A percentile compares a stretch with the other conserved stretches of the same genome.
These are phyloP conservation scores for Xylaria arbuscula DNA, from an alignment of 2,329 filamentous ascomycete genomes.

Conservation along the genomic window DNA sequence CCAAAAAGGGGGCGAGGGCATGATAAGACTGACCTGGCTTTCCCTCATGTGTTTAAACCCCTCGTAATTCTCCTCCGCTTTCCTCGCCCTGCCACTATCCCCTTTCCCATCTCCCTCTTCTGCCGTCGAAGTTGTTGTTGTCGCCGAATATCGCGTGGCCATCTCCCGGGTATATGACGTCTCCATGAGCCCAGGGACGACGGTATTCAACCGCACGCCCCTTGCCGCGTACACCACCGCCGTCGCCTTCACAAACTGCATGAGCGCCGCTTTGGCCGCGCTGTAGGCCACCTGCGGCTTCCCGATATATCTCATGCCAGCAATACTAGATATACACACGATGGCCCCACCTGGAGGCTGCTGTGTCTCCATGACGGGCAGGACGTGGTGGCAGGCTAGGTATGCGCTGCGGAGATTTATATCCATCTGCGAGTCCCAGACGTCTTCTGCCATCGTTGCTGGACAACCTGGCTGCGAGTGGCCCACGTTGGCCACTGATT, in stretches of 20 bases:
- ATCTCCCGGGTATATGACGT: constrained; percentile 62
- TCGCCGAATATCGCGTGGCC: constrained; percentile 60
- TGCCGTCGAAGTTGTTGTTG: constrained; percentile 32
- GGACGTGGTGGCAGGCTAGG: constrained; percentile 61
- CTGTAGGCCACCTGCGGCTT: constrained; percentile 59
- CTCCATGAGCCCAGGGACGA: constrained; percentile 67
- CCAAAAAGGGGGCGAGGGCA: neutral
- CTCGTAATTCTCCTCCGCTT: constrained; percentile 55
- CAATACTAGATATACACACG: constrained; percentile 62
- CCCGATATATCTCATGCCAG: constrained; percentile 62
- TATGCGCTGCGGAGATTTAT: constrained; percentile 68
- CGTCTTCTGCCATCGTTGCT: constrained; percentile 51
- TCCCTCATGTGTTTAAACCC: constrained; percentile 64
- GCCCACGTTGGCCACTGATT: constrained; percentile 24
- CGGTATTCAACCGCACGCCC: constrained; percentile 63
- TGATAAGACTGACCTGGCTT: constrained; percentile 53
- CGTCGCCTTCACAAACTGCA: constrained; percentile 62
- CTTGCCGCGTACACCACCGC: constrained; percentile 62
- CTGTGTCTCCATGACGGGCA: constrained; percentile 64
- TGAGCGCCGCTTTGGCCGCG: constrained; percentile 59
- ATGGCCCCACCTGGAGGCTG: constrained; percentile 52
- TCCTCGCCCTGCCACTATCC: neutral
- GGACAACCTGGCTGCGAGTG: constrained; percentile 30
- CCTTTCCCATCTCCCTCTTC: neutral
- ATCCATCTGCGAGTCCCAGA: constrained; percentile 64